Evolutionary conservation across 1,139 yeast species (phyloP).

Genomic region (Hanseniaspora sp.): DNA sequence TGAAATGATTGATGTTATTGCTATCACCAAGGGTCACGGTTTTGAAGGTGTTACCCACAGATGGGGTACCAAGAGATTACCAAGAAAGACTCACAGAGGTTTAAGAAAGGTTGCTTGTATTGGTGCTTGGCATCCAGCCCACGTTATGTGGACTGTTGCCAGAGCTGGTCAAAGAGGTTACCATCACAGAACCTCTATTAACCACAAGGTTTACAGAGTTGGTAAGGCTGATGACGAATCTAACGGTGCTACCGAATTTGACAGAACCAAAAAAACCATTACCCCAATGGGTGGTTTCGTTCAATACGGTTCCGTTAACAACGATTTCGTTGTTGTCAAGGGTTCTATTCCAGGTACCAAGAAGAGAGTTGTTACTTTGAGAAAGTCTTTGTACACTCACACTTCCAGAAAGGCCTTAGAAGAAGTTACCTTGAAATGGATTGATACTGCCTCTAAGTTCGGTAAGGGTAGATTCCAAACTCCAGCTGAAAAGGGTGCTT

Average conservation of each 20-base stretch:
- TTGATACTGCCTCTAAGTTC: slow-evolving; percentile 99
- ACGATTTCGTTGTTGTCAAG: slow-evolving; percentile 94
- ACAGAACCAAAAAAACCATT: slow-evolving; percentile 98
- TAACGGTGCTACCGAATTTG: slow-evolving; percentile 92
- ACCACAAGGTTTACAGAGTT: slow-evolving; percentile 99
- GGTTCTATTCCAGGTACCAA: slow-evolving; percentile 99
- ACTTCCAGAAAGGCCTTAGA: slow-evolving; percentile 96
- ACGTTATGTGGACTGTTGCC: slow-evolving; percentile 98
- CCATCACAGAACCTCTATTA: slow-evolving; percentile 99
- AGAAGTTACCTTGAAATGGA: slow-evolving; percentile 96
- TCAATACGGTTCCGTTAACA: slow-evolving; percentile 95
- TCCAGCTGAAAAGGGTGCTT: slow-evolving; percentile 99
- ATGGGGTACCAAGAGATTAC: slow-evolving; percentile 99
- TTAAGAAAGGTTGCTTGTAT: slow-evolving; percentile 99
- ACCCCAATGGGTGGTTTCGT: slow-evolving; percentile 99
- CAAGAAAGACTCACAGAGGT: slow-evolving; percentile 99
- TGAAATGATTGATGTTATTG: slow-evolving; percentile 96
- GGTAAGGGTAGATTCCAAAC: slow-evolving; percentile 99
- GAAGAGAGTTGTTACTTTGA: slow-evolving; percentile 98
- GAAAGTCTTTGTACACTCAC: slow-evolving; percentile 97
- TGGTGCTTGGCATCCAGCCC: slow-evolving; percentile 99
- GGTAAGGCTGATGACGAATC: slow-evolving; percentile 94
- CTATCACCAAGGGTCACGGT: slow-evolving; percentile 99
- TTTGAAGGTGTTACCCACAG: slow-evolving; percentile 99
- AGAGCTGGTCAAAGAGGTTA: slow-evolving; percentile 99